Evolutionary conservation across 2,329 filamentous ascomycete genomes (phyloP).

Genomic region (Beauveria varroae): DNA sequence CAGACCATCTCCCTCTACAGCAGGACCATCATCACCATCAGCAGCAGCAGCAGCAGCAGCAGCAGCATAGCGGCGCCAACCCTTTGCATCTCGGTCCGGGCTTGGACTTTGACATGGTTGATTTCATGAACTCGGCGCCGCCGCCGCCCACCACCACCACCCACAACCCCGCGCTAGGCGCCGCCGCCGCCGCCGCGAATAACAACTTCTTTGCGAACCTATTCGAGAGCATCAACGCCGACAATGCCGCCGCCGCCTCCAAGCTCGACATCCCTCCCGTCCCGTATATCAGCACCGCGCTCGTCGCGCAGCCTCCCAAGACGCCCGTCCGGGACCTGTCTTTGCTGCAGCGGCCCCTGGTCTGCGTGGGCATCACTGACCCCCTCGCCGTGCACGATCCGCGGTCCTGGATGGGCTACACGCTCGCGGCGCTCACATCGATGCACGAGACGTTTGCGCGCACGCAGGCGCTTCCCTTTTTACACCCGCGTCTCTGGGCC

Average conservation of each 20-base stretch:
- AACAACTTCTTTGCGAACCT: not conserved
- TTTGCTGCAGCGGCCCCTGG: conserved; percentile 16
- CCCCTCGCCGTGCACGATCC: conserved; percentile 29
- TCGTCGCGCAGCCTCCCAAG: conserved; percentile 9
- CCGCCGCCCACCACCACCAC: not conserved
- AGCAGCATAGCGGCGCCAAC: not conserved
- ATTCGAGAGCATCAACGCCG: conserved; percentile 10
- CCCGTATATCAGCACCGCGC: conserved; percentile 17
- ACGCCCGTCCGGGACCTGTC: conserved; percentile 24
- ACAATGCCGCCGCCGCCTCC: conserved; percentile 15
- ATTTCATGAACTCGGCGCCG: conserved; percentile 5
- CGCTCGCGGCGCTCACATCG: conserved; percentile 24
- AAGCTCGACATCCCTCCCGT: conserved; percentile 27
- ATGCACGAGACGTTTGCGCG: conserved; percentile 28
- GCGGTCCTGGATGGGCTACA: conserved; percentile 26
- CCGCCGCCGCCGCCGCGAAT: not conserved
- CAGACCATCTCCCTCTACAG: conserved; percentile 13
- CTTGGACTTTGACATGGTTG: conserved; percentile 10
- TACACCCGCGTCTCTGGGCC: conserved; percentile 36
- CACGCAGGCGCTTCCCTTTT: conserved; percentile 31
- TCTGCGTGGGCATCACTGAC: conserved; percentile 19
- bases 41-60: not conserved
- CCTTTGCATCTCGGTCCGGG: conserved; percentile 6
- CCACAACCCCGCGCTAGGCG: not conserved
- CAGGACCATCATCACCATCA: not conserved